phyloP scores from a whole-genome alignment of 345 rosid species.

The Linum lewisii region DNA sequence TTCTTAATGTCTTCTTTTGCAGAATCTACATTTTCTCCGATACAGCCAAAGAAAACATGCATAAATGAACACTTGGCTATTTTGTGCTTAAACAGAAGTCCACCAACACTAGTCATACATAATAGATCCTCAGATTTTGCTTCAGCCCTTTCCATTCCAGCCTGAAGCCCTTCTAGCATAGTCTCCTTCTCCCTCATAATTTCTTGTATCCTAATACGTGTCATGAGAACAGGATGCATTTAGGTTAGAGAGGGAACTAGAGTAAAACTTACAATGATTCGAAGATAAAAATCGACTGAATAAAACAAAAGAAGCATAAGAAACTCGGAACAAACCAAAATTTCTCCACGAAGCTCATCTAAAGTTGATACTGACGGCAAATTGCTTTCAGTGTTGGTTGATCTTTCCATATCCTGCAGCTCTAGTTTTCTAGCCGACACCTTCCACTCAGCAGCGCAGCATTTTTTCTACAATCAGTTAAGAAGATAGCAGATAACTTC shows the following conservation, averaged over 20 bases:
- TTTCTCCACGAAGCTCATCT: constrained; percentile 73
- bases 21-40: constrained; percentile 36
- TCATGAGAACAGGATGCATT: constrained; percentile 16
- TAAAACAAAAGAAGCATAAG: not conserved
- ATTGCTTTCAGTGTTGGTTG: constrained; percentile 35
- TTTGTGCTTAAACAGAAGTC: not conserved
- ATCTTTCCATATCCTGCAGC: constrained; percentile 51
- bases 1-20: constrained; percentile 65
- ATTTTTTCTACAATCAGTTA: constrained; percentile 41
- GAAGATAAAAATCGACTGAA: not conserved
- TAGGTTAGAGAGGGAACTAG: not conserved
- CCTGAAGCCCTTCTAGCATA: constrained; percentile 34
- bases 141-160: constrained; percentile 44
- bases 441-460: constrained; percentile 36
- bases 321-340: constrained; percentile 42
- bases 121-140: constrained; percentile 49
- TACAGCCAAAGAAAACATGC: not conserved
- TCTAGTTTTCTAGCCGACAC: constrained; percentile 41
- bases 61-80: not conserved
- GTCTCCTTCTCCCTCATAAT: constrained; percentile 45
- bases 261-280: not conserved
- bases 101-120: constrained; percentile 32
- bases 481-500: constrained; percentile 7
- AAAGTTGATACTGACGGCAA: constrained; percentile 41
- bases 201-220: constrained; percentile 31